Base-by-base conservation (phyloP, 2,329 filamentous ascomycete species). In the Exutisphaerella laricina region DNA sequence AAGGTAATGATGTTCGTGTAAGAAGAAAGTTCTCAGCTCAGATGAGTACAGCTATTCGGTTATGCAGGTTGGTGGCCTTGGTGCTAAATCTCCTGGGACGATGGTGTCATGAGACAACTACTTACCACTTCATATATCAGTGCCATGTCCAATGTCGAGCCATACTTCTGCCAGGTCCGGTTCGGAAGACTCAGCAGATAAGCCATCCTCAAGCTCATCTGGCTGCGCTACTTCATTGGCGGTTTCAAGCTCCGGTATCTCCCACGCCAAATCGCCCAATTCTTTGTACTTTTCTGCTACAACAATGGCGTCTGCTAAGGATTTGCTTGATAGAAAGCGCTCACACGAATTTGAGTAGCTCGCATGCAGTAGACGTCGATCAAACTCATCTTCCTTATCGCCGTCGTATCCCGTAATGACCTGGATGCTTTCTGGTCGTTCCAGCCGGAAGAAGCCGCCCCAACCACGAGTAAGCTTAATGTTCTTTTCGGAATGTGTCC, bases 141-240 rank as follows among this genome's bases (percentile, higher is more conserved):
- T 31, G 29, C 3, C 29, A 4, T 31, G 7, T 7, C 4, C n/a
- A n/a, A n/a, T n/a, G 2, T 31, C 29, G 17, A 14, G 29, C 7
- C 5, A 31, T 31, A n/a, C n/a, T n/a, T n/a, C n/a, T n/a, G n/a
- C n/a, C n/a, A n/a, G n/a, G 7, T 31, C 29, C 14, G 29, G 13
- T 34, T 34, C 31, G 8, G 31, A 34, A 17, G 31, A 21, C 16
- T 34, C 31, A n/a, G 31, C 14, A 7, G 31, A 34, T 17, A 34
- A n/a, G n/a, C 31, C 31, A 18, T 34, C 31, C 13, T 18, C 9
- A 14, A 34, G 31, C 8, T 21, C 14, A 9, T 18, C 31, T 8
- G 31, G 31, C 14, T 34, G 31, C 3, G 5, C 31, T 18, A 17
- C 31, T 8, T 34, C 31, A 5, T 18, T 21, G 13, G 18, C 18